Conservation (phyloP, 176 grass and related monocot genomes). For the Canna indica region DNA sequence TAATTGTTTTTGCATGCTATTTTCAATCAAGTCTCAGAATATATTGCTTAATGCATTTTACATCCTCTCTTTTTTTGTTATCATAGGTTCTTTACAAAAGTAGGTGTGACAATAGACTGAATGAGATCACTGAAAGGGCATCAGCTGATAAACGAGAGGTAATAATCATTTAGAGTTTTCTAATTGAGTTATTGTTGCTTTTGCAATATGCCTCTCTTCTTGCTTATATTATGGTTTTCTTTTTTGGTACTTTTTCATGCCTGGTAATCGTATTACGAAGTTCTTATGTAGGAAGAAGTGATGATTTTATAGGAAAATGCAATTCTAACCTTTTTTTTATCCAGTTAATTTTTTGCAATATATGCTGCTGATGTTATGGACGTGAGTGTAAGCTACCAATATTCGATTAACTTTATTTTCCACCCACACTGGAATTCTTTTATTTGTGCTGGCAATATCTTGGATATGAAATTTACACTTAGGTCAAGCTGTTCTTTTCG, state of each 20-base stretch:
- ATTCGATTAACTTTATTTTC: not conserved
- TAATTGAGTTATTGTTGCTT: not conserved
- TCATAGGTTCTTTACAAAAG: constrained; percentile 97
- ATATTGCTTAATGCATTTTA: constrained; percentile 6
- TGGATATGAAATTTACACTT: not conserved
- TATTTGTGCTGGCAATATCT: not conserved
- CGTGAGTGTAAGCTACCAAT: not conserved
- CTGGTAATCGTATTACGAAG: constrained; percentile 13
- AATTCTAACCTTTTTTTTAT: not conserved
- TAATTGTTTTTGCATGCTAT: not conserved
- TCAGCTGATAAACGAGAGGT: constrained; percentile 89
- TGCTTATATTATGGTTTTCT: not conserved
- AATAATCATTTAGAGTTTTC: constrained; percentile 22
- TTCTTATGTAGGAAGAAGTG: not conserved
- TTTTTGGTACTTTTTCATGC: constrained; percentile 2
- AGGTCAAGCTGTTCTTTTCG: not conserved
- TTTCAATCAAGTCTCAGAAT: not conserved
- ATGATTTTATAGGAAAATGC: not conserved
- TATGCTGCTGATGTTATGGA: not conserved
- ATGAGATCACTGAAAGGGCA: constrained; percentile 83
- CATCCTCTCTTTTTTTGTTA: constrained; percentile 14
- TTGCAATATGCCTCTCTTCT: not conserved
- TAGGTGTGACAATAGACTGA: constrained; percentile 94
- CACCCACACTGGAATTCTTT: not conserved
- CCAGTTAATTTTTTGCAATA: not conserved